phyloP scores from a whole-genome alignment of 257 asterid species.

The Solanum infundibuliforme region DNA sequence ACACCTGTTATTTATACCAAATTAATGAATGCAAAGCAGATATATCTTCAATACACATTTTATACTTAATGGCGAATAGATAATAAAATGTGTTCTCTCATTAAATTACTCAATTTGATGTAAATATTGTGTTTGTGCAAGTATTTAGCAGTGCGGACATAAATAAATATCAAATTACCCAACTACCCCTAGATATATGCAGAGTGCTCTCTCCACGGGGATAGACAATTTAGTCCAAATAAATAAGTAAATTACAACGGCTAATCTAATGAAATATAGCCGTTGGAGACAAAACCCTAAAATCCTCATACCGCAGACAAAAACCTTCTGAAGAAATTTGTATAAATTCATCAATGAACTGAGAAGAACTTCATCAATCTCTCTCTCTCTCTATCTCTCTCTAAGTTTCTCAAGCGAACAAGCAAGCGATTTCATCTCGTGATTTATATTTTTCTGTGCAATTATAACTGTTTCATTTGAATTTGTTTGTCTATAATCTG shows the following conservation, averaged over 20 bases:
- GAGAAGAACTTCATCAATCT: not conserved
- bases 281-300: not conserved
- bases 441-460: not conserved
- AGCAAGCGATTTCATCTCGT: not conserved
- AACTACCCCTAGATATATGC: not conserved
- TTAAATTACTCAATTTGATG: not conserved
- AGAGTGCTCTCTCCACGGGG: not conserved
- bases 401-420: not conserved
- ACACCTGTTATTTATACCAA: not conserved
- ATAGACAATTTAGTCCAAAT: slow-evolving; percentile 9
- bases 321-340: not conserved
- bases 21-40: not conserved
- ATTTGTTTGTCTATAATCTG: slow-evolving; percentile 3
- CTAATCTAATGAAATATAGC: slow-evolving; percentile 9
- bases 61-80: not conserved
- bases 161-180: not conserved
- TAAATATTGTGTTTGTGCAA: not conserved
- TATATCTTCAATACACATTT: not conserved
- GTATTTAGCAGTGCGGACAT: not conserved
- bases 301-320: not conserved
- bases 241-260: slow-evolving; percentile 22
- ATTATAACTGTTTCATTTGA: slow-evolving; percentile 1
- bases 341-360: slow-evolving; percentile 9
- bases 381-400: slow-evolving; percentile 15
- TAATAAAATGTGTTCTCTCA: not conserved